Percentiles rank a stretch among this genome's conserved stretches.
These are phyloP conservation scores for Cordyceps pruinosa DNA, from an alignment of 2,329 filamentous ascomycete species.

Conservation along the genomic window DNA sequence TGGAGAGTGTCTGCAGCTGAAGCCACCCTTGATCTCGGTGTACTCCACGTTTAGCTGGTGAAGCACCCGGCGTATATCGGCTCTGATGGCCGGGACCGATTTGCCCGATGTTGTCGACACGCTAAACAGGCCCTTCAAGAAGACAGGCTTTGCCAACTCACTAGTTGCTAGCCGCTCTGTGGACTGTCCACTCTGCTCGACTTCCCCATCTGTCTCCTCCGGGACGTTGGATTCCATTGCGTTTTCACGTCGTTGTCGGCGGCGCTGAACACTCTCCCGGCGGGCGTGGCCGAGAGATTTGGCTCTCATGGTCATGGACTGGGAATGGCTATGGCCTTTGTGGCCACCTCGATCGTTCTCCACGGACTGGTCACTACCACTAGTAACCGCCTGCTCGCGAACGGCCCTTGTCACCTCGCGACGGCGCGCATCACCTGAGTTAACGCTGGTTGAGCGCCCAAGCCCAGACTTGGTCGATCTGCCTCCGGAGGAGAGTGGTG, in stretches of 20 bases:
- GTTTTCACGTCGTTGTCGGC: constrained; percentile 68
- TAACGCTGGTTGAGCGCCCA: constrained; percentile 85
- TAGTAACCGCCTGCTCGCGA: constrained; percentile 65
- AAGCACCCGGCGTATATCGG: constrained; percentile 85
- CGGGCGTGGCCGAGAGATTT: constrained; percentile 86
- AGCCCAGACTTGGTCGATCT: constrained; percentile 61
- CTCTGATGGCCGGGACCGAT: constrained; percentile 74
- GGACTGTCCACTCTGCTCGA: constrained; percentile 54
- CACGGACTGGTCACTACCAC: constrained; percentile 70
- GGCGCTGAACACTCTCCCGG: constrained; percentile 84
- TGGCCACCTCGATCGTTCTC: constrained; percentile 46
- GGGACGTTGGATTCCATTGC: constrained; percentile 70
- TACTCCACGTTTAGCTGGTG: constrained; percentile 86
- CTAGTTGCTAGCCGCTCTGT: constrained; percentile 58
- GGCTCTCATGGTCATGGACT: constrained; percentile 62
- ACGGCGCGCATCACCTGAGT: constrained; percentile 73
- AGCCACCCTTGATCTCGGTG: constrained; percentile 86
- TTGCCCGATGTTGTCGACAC: constrained; percentile 95
- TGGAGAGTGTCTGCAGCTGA: constrained; percentile 79
- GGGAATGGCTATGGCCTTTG: constrained; percentile 45
- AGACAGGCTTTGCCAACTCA: constrained; percentile 87
- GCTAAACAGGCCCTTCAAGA: constrained; percentile 92
- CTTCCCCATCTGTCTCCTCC: constrained; percentile 83
- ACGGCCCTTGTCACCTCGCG: constrained; percentile 42
- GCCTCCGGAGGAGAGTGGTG: constrained; percentile 57